phyloP scores from a whole-genome alignment of 2,329 filamentous ascomycete species.

The Aspergillus brunneoviolaceus region DNA sequence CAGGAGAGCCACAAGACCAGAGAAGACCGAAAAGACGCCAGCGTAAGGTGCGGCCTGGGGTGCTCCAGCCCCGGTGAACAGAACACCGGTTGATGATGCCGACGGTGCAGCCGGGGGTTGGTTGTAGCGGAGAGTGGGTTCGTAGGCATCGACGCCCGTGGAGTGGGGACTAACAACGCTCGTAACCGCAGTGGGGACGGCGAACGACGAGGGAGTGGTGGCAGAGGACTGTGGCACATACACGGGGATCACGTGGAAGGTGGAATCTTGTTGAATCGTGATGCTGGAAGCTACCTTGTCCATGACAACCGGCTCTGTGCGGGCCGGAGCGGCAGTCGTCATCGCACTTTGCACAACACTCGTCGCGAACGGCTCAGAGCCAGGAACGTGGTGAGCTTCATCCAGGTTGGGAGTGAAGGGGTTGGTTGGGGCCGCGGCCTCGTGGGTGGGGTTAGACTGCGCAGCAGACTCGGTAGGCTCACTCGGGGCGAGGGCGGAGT shows the following conservation, averaged over 20 bases:
- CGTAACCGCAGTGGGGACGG: slow-evolving; percentile 19
- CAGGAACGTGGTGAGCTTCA: background rate
- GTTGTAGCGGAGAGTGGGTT: slow-evolving; percentile 29
- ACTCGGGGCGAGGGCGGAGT: background rate
- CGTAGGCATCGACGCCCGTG: slow-evolving; percentile 48
- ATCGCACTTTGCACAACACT: background rate
- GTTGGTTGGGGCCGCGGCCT: background rate
- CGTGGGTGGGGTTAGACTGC: background rate
- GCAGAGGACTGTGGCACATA: slow-evolving; percentile 22
- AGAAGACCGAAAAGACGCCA: slow-evolving; percentile 24
- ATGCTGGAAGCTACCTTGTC: slow-evolving; percentile 10
- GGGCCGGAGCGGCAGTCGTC: background rate
- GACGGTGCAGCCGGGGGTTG: slow-evolving; percentile 40
- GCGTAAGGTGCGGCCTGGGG: slow-evolving; percentile 17
- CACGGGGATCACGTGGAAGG: slow-evolving; percentile 30
- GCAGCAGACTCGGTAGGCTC: background rate
- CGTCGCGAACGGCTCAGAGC: background rate
- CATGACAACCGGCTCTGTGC: background rate
- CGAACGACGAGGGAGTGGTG: slow-evolving; percentile 18
- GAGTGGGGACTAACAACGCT: slow-evolving; percentile 35
- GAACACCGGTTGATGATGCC: slow-evolving; percentile 3
- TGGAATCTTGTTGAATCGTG: slow-evolving; percentile 14
- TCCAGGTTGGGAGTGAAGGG: background rate
- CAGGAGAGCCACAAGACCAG: slow-evolving; percentile 28
- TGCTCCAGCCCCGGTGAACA: slow-evolving; percentile 29